phyloP scores from a whole-genome alignment of 108 stramenopile genomes.

The Aurantiochytrium sp. region DNA sequence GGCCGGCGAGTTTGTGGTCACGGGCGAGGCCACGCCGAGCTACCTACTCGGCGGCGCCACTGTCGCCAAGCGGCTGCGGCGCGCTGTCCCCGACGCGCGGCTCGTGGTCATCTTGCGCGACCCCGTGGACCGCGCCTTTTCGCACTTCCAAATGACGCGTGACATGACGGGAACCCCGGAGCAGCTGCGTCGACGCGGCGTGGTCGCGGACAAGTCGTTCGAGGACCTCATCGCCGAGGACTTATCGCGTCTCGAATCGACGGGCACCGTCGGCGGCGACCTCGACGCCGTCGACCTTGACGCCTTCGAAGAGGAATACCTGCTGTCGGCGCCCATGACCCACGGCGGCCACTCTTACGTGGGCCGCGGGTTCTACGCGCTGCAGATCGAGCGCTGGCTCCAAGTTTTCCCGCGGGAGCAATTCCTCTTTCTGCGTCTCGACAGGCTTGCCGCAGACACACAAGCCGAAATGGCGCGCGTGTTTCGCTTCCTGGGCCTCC shows the following conservation, averaged over 20 bases:
- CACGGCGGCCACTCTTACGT: constrained; percentile 80
- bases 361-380: constrained; percentile 79
- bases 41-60: constrained; percentile 88
- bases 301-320: constrained; percentile 59
- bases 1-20: constrained; percentile 67
- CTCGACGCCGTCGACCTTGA: constrained; percentile 55
- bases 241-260: constrained; percentile 58
- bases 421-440: constrained; percentile 71
- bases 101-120: constrained; percentile 87
- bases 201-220: constrained; percentile 67
- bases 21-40: constrained; percentile 91
- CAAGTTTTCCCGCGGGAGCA: constrained; percentile 63
- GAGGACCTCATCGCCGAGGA: constrained; percentile 76
- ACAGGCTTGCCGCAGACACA: constrained; percentile 61
- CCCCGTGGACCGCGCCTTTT: constrained; percentile 78
- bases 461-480: constrained; percentile 59
- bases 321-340: constrained; percentile 55
- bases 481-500: constrained; percentile 67
- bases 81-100: constrained; percentile 57
- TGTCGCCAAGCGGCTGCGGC: constrained; percentile 56
- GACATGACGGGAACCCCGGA: constrained; percentile 70
- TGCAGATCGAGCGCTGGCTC: constrained; percentile 87
- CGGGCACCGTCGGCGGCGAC: constrained; percentile 76
- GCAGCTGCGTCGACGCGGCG: constrained; percentile 71
- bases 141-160: constrained; percentile 90